Conservation (phyloP, 306 rosid species). For the Cucumis sativus region DNA sequence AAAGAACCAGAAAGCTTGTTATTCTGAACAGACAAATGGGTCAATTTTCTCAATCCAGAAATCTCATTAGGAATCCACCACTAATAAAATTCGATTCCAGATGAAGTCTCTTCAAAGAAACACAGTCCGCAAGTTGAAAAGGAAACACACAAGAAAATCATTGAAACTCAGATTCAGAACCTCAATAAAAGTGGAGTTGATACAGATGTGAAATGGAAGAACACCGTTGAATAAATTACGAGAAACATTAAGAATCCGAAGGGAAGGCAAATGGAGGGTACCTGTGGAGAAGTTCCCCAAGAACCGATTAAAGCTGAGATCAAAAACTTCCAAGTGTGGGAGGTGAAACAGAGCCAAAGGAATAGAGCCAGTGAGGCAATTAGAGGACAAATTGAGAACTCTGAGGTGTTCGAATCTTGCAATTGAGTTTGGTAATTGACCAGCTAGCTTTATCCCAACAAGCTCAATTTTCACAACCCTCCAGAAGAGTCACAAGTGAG, state of each 20-base stretch:
- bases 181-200: background rate
- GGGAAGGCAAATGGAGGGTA: conserved; percentile 5
- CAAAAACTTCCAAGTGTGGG: conserved; percentile 13
- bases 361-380: background rate
- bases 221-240: background rate
- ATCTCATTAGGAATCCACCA: conserved; percentile 4
- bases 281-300: background rate
- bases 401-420: conserved; percentile 11
- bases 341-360: conserved; percentile 1
- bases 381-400: conserved; percentile 13
- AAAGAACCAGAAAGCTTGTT: conserved; percentile 15
- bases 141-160: conserved; percentile 4
- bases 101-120: background rate
- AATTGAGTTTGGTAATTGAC: conserved; percentile 9
- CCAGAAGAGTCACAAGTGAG: conserved; percentile 10
- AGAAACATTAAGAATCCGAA: conserved; percentile 5
- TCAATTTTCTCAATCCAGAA: background rate
- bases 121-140: background rate
- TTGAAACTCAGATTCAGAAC: conserved; percentile 4
- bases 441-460: background rate
- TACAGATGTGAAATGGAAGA: background rate
- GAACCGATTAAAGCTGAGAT: conserved; percentile 14
- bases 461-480: conserved; percentile 19
- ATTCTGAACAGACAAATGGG: background rate
- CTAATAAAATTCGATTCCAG: background rate